Evolutionary conservation across 345 rosid genomes (phyloP), one percentile per base, ranked within the genome.

Genomic region (Cochlearia excelsa): DNA sequence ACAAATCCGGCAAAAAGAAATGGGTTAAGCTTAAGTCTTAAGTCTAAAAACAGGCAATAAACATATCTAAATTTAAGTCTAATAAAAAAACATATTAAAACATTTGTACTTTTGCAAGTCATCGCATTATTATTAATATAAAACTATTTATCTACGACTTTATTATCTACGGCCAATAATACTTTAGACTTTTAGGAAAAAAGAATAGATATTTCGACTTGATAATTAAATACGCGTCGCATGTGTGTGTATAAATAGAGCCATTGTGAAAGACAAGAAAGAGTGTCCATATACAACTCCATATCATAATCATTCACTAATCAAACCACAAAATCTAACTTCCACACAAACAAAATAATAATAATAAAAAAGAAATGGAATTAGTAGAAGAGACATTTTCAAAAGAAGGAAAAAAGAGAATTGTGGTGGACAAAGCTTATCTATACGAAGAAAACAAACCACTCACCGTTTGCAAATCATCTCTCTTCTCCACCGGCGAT

Each of bases 401-500:
- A 61, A 48, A 63, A 43, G 69, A 43, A 63, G 64, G 23, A 16
- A 16, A 16, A 16, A 16, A 16, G 23, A 16, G 29, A 70, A 31
- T 54, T 44, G 82, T 84, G 34, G 95, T 80, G 47, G 87, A 84
- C 51, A 75, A 72, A 30, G 82, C 71, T 48, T 92, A 74, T 71
- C 63, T 81, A 1, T 88, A 70, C 57, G 57, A 75, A 40, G 79
- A 83, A 74, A 94, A 82, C 64, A 81, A 75, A 61, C 77, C 80
- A 46, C 81, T 86, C 10, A 93, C 95, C 9, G 95, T 89, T 48
- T 73, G 75, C 42, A 93, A 89, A 68, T 88, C 94, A 4, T 83
- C 86, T 42, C 74, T 93, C 48, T 93, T 93, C 78, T 89, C 76
- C 69, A 74, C 91, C 68, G 87, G 88, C 59, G 97, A 93, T 65